Base-by-base conservation (phyloP, 1,139 yeast genomes). In the Saccharomycopsis hybrid region DNA sequence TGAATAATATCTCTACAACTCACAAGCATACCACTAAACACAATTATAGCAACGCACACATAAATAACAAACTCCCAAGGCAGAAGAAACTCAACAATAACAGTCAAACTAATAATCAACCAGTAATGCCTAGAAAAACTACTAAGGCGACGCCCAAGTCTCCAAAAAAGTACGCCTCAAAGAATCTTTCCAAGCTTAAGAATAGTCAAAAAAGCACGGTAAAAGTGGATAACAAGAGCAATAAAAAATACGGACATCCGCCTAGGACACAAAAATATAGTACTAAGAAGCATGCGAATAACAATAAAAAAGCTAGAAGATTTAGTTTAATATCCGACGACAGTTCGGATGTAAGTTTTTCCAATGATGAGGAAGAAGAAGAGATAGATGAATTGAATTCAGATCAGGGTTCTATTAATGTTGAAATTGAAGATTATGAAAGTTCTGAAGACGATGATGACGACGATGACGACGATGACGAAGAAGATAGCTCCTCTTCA, bases 401-500 rank as follows among this genome's bases (percentile, higher is more conserved):
- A 18, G 38, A 44, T 29, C 18, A 18, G 18, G 38, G 8, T 8
- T 35, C 42, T 31, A 25, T 36, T 31, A 32, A 38, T 27, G 27
- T 43, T 31, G 46, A 33, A 8, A 41, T 24, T 40, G 40, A 41
- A 5, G 45, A 41, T 33, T 31, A 46, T 9, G 36, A 46, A 27
- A 18, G 18, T 18, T 18, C 18, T 18, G 31, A 28, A 47, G 65
- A 62, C 25, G 62, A 59, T 4, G 69, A 64, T 31, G 18, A 18
- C 18, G 71, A 67, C 30, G 67, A 65, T 43, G 69, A 65, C 32
- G 68, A 68, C 18, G 60, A 55, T 24, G 66, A 65, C 27, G 70
- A 66, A 24, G 70, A 32, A 9, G 36, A 53, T 28, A 74, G 82
- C 3, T 77, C 82, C 11, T 73, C 78, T 1, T 84, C 80, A 56